phyloP scores from a whole-genome alignment of 768 basidiomycete species.

The Tylopilus subfusipes region DNA sequence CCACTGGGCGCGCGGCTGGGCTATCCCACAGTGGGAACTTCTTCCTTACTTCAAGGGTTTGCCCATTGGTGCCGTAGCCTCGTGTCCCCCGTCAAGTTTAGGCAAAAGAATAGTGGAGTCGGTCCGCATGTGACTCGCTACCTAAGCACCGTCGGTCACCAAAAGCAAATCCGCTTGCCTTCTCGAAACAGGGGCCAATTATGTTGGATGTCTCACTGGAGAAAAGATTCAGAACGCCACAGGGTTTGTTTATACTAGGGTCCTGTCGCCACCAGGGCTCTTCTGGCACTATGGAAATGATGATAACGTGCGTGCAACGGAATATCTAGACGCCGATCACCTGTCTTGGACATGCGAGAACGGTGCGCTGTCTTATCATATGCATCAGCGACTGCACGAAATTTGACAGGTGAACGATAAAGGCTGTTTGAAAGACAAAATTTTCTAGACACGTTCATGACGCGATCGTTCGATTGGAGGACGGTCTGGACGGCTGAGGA shows the following conservation, averaged over 20 bases:
- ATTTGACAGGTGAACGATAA: slow-evolving; percentile 1
- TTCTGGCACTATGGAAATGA: slow-evolving; percentile 17
- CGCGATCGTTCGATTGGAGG: background rate
- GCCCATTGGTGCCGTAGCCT: background rate
- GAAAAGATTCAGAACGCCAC: slow-evolving; percentile 9
- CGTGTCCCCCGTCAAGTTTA: background rate
- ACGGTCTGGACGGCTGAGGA: background rate
- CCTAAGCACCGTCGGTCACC: background rate
- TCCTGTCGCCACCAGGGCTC: background rate
- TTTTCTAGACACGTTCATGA: background rate
- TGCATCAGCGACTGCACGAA: background rate
- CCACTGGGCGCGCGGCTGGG: background rate
- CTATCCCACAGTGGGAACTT: slow-evolving; percentile 26
- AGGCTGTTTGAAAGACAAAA: background rate
- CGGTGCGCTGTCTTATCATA: background rate
- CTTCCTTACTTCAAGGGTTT: background rate
- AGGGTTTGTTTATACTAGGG: slow-evolving; percentile 20
- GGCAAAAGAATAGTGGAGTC: background rate
- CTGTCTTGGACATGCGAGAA: background rate
- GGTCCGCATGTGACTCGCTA: background rate
- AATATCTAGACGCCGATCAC: slow-evolving; percentile 15
- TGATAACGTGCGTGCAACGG: slow-evolving; percentile 16
- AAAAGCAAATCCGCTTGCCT: background rate
- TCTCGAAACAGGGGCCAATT: slow-evolving; percentile 11
- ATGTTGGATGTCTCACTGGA: background rate